Evolutionary conservation across 768 basidiomycete species (phyloP), one percentile per base, ranked within the genome.

Genomic region (Lentinula edodes): DNA sequence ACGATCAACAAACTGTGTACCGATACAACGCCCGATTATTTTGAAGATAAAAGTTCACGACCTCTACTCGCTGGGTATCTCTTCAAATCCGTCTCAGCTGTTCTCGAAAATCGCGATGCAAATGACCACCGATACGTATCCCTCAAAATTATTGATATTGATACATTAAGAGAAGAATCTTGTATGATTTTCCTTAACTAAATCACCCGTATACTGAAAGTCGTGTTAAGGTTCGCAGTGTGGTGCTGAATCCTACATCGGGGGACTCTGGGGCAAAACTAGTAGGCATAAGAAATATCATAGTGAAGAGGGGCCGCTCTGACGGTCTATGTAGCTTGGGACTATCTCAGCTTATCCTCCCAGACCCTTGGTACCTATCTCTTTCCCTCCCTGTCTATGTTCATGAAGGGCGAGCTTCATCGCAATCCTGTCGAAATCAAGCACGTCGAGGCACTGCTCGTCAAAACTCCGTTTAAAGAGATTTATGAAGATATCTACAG

Each of bases 381-480:
- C 8, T 59, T 59, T 15, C 35, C 48, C 9, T 41, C 38, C 1
- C 6, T 20, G 13, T 3, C 55, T 43, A 51, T 6, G 18, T 23
- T 35, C n/a, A n/a, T 59, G 32, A 59, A 59, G 28, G 58, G 58
- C 32, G 34, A 50, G 4, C 58, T 59, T n/a, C 7, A 7, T 13
- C 43, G 28, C 13, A 59, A 59, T 41, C 46, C 58, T 23, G 58
- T 59, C 16, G 58, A 59, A 36, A 3, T 46, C 23, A 9, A 59
- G 35, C 58, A 18, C n/a, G 58, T 51, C 12, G 46, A 46, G 35
- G 34, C 32, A 6, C n/a, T 51, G 9, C 48, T 59, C 3, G 16
- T 59, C 13, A 50, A 59, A 18, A 59, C 58, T n/a, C 58, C 58
- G 7, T 48, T 59, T 32, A 51, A 59, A 50, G 45, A 59, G 16